These are phyloP conservation scores for Trypanosoma scelopori DNA, from an alignment of 208 protist genomes.

Conservation along the genomic window DNA sequence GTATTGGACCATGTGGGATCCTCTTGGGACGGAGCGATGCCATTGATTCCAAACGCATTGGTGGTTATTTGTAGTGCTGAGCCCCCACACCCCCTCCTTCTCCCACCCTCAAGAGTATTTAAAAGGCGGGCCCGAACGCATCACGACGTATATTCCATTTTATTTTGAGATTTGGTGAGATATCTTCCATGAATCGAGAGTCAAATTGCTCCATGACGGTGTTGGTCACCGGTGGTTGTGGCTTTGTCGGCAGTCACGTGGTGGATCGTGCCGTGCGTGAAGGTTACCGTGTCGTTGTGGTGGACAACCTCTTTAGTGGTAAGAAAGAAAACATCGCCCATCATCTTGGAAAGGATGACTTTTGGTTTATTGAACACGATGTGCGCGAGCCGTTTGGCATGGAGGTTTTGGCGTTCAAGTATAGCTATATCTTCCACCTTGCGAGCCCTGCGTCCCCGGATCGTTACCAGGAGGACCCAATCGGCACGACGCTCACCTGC, in stretches of 20 bases:
- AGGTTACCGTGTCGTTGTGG: constrained; percentile 72
- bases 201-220: constrained; percentile 32
- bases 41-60: too few species aligned
- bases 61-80: too few species aligned
- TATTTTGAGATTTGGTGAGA: too few species aligned
- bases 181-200: too few species aligned
- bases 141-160: too few species aligned
- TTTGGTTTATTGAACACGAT: constrained; percentile 90
- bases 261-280: constrained; percentile 75
- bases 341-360: constrained; percentile 59
- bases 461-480: constrained; percentile 91
- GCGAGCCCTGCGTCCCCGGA: constrained; percentile 93
- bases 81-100: too few species aligned
- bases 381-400: constrained; percentile 43
- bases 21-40: too few species aligned
- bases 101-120: too few species aligned
- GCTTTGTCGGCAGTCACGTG: constrained; percentile 96
- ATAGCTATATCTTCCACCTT: constrained; percentile 94
- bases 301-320: constrained; percentile 95
- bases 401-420: constrained; percentile 39
- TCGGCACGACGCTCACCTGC: constrained; percentile 94
- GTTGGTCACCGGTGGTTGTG: constrained; percentile 93
- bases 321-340: constrained; percentile 55
- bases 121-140: too few species aligned
- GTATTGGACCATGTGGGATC: too few species aligned